Evolutionary conservation across 2,329 filamentous ascomycete genomes (phyloP).

Genomic region (Curvularia eragrostidis): DNA sequence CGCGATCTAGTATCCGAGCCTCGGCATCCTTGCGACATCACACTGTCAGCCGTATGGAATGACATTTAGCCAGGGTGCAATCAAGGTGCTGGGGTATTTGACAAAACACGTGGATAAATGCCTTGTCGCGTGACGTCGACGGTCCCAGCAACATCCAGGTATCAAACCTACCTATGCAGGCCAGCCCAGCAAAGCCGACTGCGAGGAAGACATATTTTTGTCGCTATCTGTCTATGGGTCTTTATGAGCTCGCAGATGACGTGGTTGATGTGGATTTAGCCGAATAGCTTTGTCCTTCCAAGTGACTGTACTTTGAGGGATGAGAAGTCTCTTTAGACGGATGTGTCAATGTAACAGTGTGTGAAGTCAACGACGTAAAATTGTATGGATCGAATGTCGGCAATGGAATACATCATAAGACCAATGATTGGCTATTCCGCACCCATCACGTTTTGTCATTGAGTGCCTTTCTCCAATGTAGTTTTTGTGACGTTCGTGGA

Average conservation of each 20-base stretch:
- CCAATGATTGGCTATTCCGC: not conserved
- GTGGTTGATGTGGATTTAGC: not conserved
- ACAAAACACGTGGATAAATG: not conserved
- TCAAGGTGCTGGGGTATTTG: not conserved
- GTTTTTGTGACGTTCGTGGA: not conserved
- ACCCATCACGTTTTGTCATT: not conserved
- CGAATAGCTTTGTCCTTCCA: not conserved
- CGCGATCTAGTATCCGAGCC: conserved; percentile 53
- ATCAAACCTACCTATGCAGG: not conserved
- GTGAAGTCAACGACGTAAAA: not conserved
- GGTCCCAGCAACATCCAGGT: not conserved
- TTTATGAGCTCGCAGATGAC: not conserved
- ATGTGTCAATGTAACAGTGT: not conserved
- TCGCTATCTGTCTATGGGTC: not conserved
- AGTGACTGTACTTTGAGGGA: not conserved
- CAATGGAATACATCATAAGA: not conserved
- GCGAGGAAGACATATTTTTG: not conserved
- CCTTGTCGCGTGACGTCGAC: not conserved
- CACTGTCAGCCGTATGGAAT: not conserved
- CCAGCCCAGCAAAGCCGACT: not conserved
- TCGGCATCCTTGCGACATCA: not conserved
- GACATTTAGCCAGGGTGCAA: not conserved
- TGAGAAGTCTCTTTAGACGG: not conserved
- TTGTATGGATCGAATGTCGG: not conserved
- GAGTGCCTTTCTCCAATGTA: not conserved